A percentile compares a stretch with the other conserved stretches of the same genome.
Conservation (phyloP, 2,329 filamentous ascomycete species). For the Fusarium keratoplasticum region DNA sequence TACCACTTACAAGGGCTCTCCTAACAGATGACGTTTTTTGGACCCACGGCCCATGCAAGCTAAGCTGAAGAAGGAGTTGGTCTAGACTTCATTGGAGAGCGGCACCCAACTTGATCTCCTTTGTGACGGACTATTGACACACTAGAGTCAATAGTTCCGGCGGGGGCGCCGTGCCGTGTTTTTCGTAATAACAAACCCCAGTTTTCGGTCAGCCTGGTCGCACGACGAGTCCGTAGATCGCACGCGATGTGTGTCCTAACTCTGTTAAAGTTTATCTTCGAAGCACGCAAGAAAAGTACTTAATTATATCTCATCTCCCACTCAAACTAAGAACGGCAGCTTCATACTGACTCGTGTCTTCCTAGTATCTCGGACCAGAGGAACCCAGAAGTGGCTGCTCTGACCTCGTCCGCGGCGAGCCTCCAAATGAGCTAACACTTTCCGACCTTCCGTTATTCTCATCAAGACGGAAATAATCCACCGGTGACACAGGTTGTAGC, state of each 20-base stretch:
- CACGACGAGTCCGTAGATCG: background rate
- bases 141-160: background rate
- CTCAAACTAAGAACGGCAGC: background rate
- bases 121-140: background rate
- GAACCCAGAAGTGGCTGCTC: background rate
- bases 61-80: background rate
- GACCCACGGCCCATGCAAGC: background rate
- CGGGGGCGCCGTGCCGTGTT: background rate
- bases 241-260: background rate
- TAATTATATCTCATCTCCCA: background rate
- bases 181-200: background rate
- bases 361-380: background rate
- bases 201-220: background rate
- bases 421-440: background rate
- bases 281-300: background rate
- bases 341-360: background rate
- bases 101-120: background rate
- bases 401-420: background rate
- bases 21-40: background rate
- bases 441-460: background rate
- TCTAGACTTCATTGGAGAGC: background rate
- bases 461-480: background rate
- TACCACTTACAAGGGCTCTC: background rate
- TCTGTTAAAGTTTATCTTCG: background rate
- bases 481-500: background rate